Conservation (phyloP, 306 rosid genomes). For the Cicer yamashitae region DNA sequence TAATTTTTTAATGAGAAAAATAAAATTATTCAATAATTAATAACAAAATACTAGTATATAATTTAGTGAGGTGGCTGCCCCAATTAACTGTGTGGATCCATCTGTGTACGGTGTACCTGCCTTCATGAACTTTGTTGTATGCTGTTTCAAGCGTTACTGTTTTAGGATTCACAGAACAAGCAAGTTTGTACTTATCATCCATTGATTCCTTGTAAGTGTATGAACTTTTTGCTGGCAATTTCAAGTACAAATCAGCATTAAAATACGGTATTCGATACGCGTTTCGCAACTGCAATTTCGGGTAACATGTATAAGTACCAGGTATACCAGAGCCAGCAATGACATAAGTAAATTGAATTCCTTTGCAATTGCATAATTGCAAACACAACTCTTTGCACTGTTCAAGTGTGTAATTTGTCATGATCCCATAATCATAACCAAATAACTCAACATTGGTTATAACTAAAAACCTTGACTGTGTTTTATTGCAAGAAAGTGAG, state of each 20-base stretch:
- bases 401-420: slow-evolving; percentile 42
- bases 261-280: slow-evolving; percentile 48
- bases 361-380: slow-evolving; percentile 51
- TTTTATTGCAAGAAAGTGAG: slow-evolving; percentile 40
- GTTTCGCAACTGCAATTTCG: slow-evolving; percentile 55
- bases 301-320: slow-evolving; percentile 46
- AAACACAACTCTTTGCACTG: slow-evolving; percentile 53
- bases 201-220: slow-evolving; percentile 10
- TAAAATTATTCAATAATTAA: no score
- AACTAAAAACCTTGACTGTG: slow-evolving; percentile 32
- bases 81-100: no score
- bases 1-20: no score
- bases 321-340: background rate
- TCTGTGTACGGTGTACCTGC: background rate
- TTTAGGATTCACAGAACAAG: slow-evolving; percentile 30
- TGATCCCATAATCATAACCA: slow-evolving; percentile 53
- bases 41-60: no score
- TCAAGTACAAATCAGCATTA: slow-evolving; percentile 51
- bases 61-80: no score
- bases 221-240: slow-evolving; percentile 42
- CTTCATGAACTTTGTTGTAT: slow-evolving; percentile 28
- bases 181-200: background rate
- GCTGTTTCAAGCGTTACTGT: slow-evolving; percentile 21
- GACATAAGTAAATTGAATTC: slow-evolving; percentile 44
- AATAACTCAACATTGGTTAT: slow-evolving; percentile 49